Evolutionary conservation across 371 early-diverging fungal genomes (phyloP), one percentile per base, ranked within the genome.

Genomic region (Mortierella sp.): DNA sequence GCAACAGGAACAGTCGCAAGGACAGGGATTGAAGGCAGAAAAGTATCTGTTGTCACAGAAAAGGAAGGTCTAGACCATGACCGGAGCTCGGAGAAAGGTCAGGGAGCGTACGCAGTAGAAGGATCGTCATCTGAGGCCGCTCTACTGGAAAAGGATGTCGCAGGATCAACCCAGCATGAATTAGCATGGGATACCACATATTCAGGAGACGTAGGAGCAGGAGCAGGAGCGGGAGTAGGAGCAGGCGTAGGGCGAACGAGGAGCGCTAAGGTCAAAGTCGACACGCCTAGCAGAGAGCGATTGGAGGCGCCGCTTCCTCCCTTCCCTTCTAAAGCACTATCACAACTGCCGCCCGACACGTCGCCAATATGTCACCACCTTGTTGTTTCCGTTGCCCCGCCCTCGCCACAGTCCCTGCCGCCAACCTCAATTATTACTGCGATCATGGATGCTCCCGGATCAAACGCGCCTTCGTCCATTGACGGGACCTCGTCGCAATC

Each of bases 1-100:
- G 48, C 67, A 24, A 16, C 55, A 71, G 71, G 71, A n/a, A 45
- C 68, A 68, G 53, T 9, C 1, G 40, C 68, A 39, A n/a, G 29
- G 40, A 26, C 39, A 68, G 68, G 48, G 26, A 24, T 39, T 14
- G 53, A 52, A 13, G 39, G 37, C 19, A 4, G 53, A 53, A 68
- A 26, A 39, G 26, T 34, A 47, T 22, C 11, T 44, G n/a, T 45
- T 2, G 66, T 26, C 34, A 26, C 26, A 19, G 34, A 50, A 41
- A 31, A 34, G 55, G 39, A 39, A 26, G 29, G 68, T 22, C 61
- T 48, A 74, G 74, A 39, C 37, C 70, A 50, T 43, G 53, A 45
- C 39, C 19, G 11, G 11, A 58, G 47, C 61, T 37, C 67, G 29
- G 50, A 37, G 9, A 47, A 43, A 22, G 53, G 11, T 11, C 50